These are phyloP conservation scores for Neurospora cerealis DNA, from an alignment of 495 filamentous ascomycete species.

Conservation along the genomic window DNA sequence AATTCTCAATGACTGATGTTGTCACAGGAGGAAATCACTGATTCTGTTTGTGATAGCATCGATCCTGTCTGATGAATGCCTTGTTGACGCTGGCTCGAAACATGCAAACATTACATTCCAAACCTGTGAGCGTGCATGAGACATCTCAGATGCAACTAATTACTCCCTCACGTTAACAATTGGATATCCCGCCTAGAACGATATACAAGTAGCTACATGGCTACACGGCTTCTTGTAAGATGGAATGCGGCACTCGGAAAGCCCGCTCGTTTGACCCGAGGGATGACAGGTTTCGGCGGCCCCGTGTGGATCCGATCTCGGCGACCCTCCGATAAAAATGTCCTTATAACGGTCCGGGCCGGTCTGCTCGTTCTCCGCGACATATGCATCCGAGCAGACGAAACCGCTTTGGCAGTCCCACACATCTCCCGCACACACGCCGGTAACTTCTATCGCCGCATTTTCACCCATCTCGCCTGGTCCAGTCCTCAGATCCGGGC, in stretches of 20 bases:
- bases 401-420: not conserved
- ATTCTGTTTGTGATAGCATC: not conserved
- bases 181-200: not conserved
- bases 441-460: not conserved
- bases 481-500: not conserved
- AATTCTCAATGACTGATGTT: not conserved
- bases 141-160: not conserved
- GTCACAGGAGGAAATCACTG: not conserved
- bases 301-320: not conserved
- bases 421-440: not conserved
- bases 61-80: not conserved
- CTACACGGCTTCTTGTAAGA: not conserved
- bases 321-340: not conserved
- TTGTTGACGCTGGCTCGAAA: not conserved
- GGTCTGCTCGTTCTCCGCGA: not conserved
- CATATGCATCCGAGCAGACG: not conserved
- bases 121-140: not conserved
- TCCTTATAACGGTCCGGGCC: not conserved
- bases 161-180: not conserved
- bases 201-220: not conserved
- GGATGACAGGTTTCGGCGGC: not conserved
- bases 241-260: not conserved
- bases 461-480: not conserved
- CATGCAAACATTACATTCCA: not conserved
- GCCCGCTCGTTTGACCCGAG: not conserved